Conservation (phyloP, 371 early-diverging fungal genomes). For the Sporodiniella umbellata region DNA sequence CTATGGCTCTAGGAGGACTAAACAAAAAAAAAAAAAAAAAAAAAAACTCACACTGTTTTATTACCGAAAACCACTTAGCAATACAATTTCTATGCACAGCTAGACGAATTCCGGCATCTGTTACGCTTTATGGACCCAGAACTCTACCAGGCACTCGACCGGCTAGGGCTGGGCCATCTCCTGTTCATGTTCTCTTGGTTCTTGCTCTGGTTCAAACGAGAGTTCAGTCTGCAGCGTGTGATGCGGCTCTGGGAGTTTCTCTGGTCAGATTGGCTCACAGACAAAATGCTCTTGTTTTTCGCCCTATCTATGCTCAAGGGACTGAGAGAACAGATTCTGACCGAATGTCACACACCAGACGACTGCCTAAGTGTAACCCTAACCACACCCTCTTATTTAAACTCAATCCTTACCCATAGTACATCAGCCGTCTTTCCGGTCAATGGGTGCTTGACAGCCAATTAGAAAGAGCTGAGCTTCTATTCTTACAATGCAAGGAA, state of each 20-base stretch:
- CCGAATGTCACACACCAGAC: slow-evolving; percentile 76
- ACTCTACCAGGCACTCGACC: slow-evolving; percentile 74
- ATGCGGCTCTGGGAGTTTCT: slow-evolving; percentile 86
- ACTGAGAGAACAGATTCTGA: slow-evolving; percentile 73
- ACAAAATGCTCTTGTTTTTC: slow-evolving; percentile 83
- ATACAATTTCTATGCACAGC: too few relatives aligned
- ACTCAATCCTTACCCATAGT: too few relatives aligned
- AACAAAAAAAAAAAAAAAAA: too few relatives aligned
- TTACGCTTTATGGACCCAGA: slow-evolving; percentile 81
- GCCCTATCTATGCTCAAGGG: slow-evolving; percentile 86
- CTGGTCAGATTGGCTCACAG: slow-evolving; percentile 83
- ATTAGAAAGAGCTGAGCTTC: neutral
- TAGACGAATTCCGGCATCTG: slow-evolving; percentile 70
- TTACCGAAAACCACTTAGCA: too few relatives aligned
- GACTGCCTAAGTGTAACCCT: slow-evolving; percentile 85
- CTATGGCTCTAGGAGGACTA: too few relatives aligned
- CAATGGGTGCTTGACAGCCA: too few relatives aligned
- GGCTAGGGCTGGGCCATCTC: slow-evolving; percentile 77
- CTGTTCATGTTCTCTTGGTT: slow-evolving; percentile 96
- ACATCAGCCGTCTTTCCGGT: too few relatives aligned
- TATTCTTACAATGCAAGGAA: slow-evolving; percentile 52
- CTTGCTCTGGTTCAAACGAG: slow-evolving; percentile 93
- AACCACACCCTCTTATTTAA: too few relatives aligned
- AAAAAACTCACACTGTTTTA: too few relatives aligned
- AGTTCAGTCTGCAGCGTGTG: slow-evolving; percentile 84